A percentile compares a stretch with the other conserved stretches of the same genome.
Conservation (phyloP, 1,284 basidiomycete genomes). For the Ustilago bromivora region DNA sequence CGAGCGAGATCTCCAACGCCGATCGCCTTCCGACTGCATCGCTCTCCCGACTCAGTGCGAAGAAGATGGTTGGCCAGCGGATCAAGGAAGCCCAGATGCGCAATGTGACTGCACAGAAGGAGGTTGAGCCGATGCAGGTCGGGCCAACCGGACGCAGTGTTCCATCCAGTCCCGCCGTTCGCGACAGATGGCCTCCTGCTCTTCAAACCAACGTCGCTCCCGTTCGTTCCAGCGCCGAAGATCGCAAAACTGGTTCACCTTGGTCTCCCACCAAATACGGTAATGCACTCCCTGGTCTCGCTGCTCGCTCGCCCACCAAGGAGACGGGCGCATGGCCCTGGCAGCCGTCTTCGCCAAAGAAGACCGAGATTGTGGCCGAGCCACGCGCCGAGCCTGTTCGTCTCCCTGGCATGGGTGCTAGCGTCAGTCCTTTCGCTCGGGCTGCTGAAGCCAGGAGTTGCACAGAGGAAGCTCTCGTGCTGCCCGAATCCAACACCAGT, state of each 20-base stretch:
- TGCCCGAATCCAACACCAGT: slow-evolving; percentile 1
- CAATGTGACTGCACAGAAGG: slow-evolving; percentile 40
- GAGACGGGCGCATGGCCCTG: slow-evolving; percentile 19
- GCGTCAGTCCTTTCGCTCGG: slow-evolving; percentile 40
- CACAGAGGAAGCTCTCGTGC: slow-evolving; percentile 24
- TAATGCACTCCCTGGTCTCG: slow-evolving; percentile 51
- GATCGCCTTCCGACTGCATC: slow-evolving; percentile 56
- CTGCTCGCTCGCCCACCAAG: slow-evolving; percentile 40
- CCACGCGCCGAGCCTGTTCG: slow-evolving; percentile 44
- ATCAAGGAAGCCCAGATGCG: slow-evolving; percentile 61
- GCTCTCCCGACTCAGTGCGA: slow-evolving; percentile 56
- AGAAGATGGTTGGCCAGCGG: slow-evolving; percentile 62
- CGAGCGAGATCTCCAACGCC: slow-evolving; percentile 21
- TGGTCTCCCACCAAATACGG: slow-evolving; percentile 54
- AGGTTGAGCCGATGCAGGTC: slow-evolving; percentile 33
- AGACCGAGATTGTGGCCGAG: slow-evolving; percentile 25
- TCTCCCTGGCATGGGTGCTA: slow-evolving; percentile 51
- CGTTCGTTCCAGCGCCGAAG: slow-evolving; percentile 23
- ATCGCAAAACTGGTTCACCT: slow-evolving; percentile 24
- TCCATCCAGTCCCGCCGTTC: slow-evolving; percentile 42
- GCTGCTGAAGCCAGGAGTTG: slow-evolving; percentile 21
- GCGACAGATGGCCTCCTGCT: slow-evolving; percentile 48
- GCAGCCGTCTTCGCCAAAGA: slow-evolving; percentile 31
- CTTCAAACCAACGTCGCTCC: slow-evolving; percentile 26
- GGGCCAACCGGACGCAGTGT: slow-evolving; percentile 31